Base-by-base conservation (phyloP, 2,329 filamentous ascomycete genomes). In the Monosporascus sp. region DNA sequence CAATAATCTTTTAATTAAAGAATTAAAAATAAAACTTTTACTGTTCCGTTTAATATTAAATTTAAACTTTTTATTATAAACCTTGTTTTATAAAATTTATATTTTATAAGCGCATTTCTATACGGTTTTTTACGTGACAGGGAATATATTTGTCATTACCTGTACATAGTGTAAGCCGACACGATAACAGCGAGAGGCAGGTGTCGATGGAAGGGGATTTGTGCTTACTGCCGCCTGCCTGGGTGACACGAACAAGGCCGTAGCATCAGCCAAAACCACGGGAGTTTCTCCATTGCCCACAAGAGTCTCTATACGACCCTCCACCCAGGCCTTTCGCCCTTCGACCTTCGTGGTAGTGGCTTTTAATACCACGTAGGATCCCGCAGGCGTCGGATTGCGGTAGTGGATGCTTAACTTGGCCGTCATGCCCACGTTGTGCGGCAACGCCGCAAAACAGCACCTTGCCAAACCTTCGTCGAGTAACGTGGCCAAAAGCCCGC, bases 271-370 rank as follows among this genome's bases (percentile, higher is more conserved):
- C 54, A 97, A 70, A 47, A 92, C 79, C 17, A 79, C 72, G 1
- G 85, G 84, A 61, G 79, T 75, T 70, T 85, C 80, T 8, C 83
- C 82, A 37, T 83, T 76, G 60, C 74, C 75, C 25, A 78, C 81
- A 55, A 97, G 72, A 52, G 89, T 86, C 79, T 96, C 91, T 63
- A 97, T 85, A 61, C 83, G 82, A 1, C 90, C 94, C 72, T 89
- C 87, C 1, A 97, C 90, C 90, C 90, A 97, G 14, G 91, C 93
- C 75, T 97, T 97, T 57, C 94, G 80, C 1, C 94, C 93, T 67
- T 97, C 91, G 1, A 93, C 88, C 74, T 88, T 92, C 9, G 82
- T 85, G 20, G 92, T 96, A 67, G 84, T 82, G 4, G 90, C 92
- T 56, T 82, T 80, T 54, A 99, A 73, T 44, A 96, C 89, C 31